Evolutionary conservation across 2,329 filamentous ascomycete species (phyloP).

Genomic region (Phaeosphaeria sp.): DNA sequence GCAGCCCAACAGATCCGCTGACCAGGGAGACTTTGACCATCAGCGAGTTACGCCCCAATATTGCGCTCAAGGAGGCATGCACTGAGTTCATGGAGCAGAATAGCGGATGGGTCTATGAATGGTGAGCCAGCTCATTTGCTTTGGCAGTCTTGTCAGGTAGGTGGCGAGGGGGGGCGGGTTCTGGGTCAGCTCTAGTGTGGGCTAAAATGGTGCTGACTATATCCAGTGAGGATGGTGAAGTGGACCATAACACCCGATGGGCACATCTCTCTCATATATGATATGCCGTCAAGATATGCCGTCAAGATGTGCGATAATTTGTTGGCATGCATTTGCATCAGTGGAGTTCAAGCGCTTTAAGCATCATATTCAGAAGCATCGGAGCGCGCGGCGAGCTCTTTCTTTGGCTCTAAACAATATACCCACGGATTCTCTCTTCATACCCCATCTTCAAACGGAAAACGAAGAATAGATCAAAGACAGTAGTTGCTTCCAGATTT

Average conservation of each 20-base stretch:
- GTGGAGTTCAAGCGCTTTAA: neutral
- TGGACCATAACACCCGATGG: conserved; percentile 34
- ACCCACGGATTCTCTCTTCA: neutral
- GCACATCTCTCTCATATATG: conserved; percentile 35
- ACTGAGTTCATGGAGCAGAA: conserved; percentile 85
- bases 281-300: too few relatives aligned
- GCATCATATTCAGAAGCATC: neutral
- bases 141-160: conserved; percentile 16
- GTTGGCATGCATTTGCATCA: conserved; percentile 4
- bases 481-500: neutral
- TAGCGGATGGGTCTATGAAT: conserved; percentile 86
- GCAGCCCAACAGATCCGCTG: conserved; percentile 78
- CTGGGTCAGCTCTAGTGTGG: neutral
- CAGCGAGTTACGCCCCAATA: conserved; percentile 78
- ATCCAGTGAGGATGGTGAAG: conserved; percentile 34
- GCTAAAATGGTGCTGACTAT: conserved; percentile 21
- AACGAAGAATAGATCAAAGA: neutral
- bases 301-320: too few relatives aligned
- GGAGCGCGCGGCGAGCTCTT: neutral
- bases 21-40: conserved; percentile 76
- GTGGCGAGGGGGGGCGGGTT: conserved; percentile 12
- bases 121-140: conserved; percentile 58
- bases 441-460: neutral
- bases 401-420: neutral
- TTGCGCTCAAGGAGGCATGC: conserved; percentile 80